Evolutionary conservation across 257 asterid genomes (phyloP), one percentile per base, ranked within the genome.

Genomic region (Nicotiana undulata): DNA sequence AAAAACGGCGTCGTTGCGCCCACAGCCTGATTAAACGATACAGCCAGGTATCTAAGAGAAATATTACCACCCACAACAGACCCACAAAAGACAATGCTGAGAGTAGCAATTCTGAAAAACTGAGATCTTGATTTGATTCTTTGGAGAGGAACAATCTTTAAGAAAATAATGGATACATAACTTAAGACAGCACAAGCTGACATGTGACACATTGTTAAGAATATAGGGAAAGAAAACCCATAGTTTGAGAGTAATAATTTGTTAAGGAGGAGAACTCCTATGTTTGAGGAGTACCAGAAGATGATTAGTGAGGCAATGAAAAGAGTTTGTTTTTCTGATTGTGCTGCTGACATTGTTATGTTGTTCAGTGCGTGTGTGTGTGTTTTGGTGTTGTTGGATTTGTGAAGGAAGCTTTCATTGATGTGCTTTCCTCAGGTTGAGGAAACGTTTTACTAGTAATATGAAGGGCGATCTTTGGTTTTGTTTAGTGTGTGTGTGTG

Each of bases 1-100:
- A 83, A 86, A 51, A 86, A 86, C 0, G 89, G 89, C n/a, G 89
- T 86, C 2, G 89, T 86, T 26, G 89, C 89, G 15, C 89, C 89
- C 6, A 86, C 82, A 29, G 89, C 89, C 55, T 83, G 86, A 74
- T 77, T 86, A 31, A 86, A 86, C 31, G 86, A 83, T 22, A 86
- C 86, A 20, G 89, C 86, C 60, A 86, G 78, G 46, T 83, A 86
- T 70, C 81, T 83, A 12, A 86, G 56, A 58, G 86, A 83, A 61
- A 86, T 61, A 64, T 86, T 86, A 12, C 89, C 89, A 72, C 86
- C 76, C 5, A 86, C 89, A 46, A 86, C 89, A 22, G 89, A 86
- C 24, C 76, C 77, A 28, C 85, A 86, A 78, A 86, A 86, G n/a
- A 86, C 83, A 32, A 83, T 24, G 66, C 89, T 86, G 15, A 86